A percentile compares a stretch with the other conserved stretches of the same genome.
These are phyloP conservation scores for Passiflora organensis DNA, from an alignment of 345 rosid species.

Conservation along the genomic window DNA sequence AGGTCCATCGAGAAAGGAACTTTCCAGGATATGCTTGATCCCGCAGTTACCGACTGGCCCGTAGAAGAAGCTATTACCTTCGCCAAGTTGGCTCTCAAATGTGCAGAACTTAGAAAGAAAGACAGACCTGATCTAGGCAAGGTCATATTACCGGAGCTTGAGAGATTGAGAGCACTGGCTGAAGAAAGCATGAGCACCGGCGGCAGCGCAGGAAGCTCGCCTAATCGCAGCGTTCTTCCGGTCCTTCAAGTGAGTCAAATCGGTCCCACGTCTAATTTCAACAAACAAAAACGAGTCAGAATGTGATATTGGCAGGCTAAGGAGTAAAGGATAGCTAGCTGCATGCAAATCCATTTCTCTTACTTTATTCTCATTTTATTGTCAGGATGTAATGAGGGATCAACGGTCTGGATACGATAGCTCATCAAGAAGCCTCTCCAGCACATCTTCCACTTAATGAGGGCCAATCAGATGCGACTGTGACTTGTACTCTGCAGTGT, in stretches of 20 bases:
- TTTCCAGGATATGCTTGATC: conserved; percentile 50
- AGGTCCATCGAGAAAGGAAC: conserved; percentile 55
- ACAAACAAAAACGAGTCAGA: not conserved
- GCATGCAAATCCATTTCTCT: no score
- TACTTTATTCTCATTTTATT: not conserved
- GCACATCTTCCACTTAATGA: conserved; percentile 25
- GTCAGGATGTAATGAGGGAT: conserved; percentile 42
- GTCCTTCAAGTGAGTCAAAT: conserved; percentile 33
- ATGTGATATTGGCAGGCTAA: no score
- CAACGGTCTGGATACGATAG: conserved; percentile 28
- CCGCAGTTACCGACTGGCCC: conserved; percentile 69
- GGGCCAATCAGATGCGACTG: no score
- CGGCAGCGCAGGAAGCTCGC: conserved; percentile 25
- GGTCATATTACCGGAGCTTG: conserved; percentile 61
- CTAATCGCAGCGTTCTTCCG: conserved; percentile 21
- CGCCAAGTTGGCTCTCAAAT: conserved; percentile 62
- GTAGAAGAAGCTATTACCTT: conserved; percentile 46
- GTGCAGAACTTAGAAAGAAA: conserved; percentile 71
- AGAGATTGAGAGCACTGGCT: conserved; percentile 56
- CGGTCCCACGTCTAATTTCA: not conserved
- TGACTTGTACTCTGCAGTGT: no score
- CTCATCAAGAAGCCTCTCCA: conserved; percentile 31
- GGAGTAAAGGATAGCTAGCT: no score
- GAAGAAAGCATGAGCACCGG: conserved; percentile 41
- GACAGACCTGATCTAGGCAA: conserved; percentile 83